These are phyloP conservation scores for Penicillium goetzii DNA, from an alignment of 495 filamentous ascomycete genomes.

Conservation along the genomic window DNA sequence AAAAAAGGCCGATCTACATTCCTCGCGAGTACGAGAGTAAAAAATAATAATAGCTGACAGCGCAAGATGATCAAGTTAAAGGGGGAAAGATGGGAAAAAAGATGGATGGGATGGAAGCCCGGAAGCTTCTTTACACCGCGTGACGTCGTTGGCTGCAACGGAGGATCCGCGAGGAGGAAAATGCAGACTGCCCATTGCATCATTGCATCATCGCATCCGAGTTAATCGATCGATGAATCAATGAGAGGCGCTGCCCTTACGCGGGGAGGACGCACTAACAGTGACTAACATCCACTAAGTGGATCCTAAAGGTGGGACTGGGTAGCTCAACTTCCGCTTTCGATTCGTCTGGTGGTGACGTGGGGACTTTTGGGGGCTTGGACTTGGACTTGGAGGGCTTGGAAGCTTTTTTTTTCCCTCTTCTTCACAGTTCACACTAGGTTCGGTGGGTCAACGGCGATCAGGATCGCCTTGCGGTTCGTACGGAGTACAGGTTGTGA, in stretches of 20 bases:
- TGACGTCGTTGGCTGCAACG: slow-evolving; percentile 31
- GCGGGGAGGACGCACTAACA: slow-evolving; percentile 5
- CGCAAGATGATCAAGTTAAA: slow-evolving; percentile 2
- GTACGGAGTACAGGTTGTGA: not conserved
- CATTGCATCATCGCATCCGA: slow-evolving; percentile 33
- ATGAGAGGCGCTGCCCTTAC: slow-evolving; percentile 19
- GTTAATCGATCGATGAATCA: slow-evolving; percentile 24
- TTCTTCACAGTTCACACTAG: not conserved
- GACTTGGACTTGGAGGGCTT: not conserved
- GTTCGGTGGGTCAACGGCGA: not conserved
- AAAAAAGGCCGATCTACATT: slow-evolving; percentile 25
- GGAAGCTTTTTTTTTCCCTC: not conserved
- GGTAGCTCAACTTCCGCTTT: slow-evolving; percentile 10
- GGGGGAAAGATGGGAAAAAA: slow-evolving; percentile 12
- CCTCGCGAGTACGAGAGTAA: not conserved
- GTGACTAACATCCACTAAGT: not conserved
- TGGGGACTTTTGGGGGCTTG: slow-evolving; percentile 5
- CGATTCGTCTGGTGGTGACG: slow-evolving; percentile 16
- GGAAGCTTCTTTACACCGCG: slow-evolving; percentile 35
- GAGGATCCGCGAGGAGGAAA: slow-evolving; percentile 20
- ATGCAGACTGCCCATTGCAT: slow-evolving; percentile 25
- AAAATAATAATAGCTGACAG: not conserved
- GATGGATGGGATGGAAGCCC: slow-evolving; percentile 34
- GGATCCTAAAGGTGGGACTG: not conserved
- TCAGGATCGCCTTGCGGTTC: not conserved